Conservation (phyloP, 495 filamentous ascomycete genomes). For the Aspergillus hancockii region DNA sequence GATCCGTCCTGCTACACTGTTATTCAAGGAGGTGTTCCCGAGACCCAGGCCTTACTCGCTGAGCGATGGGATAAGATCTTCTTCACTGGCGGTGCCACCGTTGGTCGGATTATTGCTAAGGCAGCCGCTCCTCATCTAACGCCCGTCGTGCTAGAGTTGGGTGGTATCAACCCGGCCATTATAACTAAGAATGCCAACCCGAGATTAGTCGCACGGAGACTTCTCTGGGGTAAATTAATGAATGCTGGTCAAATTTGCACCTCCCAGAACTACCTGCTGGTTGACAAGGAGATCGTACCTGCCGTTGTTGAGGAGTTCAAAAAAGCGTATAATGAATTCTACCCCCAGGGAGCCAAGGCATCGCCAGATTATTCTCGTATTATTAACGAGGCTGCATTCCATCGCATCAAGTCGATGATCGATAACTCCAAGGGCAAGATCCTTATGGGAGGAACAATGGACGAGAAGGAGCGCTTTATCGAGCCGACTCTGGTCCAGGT, state of each 20-base stretch:
- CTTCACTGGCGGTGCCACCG: constrained; percentile 78
- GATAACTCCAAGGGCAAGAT: constrained; percentile 82
- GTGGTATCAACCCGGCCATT: constrained; percentile 88
- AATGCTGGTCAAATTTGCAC: constrained; percentile 91
- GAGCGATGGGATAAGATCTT: constrained; percentile 98
- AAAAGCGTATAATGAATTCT: constrained; percentile 73
- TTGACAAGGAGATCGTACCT: constrained; percentile 71
- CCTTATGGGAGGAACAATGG: constrained; percentile 77
- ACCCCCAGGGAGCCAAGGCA: constrained; percentile 74
- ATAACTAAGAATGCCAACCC: constrained; percentile 80
- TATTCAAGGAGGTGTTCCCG: constrained; percentile 76
- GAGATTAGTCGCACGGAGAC: constrained; percentile 74
- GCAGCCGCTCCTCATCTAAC: constrained; percentile 92
- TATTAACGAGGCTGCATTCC: constrained; percentile 74
- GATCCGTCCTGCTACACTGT: constrained; percentile 77
- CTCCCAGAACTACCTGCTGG: constrained; percentile 82
- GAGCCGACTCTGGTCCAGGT: constrained; percentile 84
- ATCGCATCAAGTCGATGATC: constrained; percentile 85
- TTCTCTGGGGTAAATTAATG: constrained; percentile 83
- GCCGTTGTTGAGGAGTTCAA: constrained; percentile 76
- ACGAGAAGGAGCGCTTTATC: constrained; percentile 77
- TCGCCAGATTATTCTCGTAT: constrained; percentile 78
- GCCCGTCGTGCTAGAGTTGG: constrained; percentile 84
- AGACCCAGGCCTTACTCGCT: constrained; percentile 78
- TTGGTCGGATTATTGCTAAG: constrained; percentile 86